Percentiles rank a stretch among this genome's conserved stretches.
These are phyloP conservation scores for Boletus vinaceobasis DNA, from an alignment of 768 basidiomycete species.

Conservation along the genomic window DNA sequence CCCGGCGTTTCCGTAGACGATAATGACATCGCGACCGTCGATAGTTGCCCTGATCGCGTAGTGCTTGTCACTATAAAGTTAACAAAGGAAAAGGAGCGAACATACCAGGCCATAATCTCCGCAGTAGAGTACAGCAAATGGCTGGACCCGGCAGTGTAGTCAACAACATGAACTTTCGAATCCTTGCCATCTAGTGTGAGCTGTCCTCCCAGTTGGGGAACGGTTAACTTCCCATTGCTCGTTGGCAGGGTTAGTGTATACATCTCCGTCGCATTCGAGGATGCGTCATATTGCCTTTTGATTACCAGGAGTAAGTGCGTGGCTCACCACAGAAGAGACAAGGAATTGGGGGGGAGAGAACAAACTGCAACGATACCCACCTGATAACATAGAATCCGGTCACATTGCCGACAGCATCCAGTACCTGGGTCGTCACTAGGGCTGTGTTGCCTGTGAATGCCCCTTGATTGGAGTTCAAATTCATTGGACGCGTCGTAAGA, in stretches of 20 bases:
- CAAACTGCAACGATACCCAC: not conserved
- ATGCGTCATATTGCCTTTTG: constrained; percentile 14
- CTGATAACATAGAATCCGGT: constrained; percentile 45
- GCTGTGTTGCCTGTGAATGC: constrained; percentile 48
- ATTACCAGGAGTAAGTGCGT: constrained; percentile 1
- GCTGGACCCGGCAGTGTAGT: constrained; percentile 44
- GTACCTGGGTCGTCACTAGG: constrained; percentile 46
- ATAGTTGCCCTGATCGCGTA: constrained; percentile 40
- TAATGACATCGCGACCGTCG: constrained; percentile 44
- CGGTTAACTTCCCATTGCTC: constrained; percentile 39
- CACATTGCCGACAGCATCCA: constrained; percentile 46
- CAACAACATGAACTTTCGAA: constrained; percentile 50
- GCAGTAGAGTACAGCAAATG: constrained; percentile 46
- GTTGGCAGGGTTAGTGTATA: constrained; percentile 45
- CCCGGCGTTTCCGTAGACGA: constrained; percentile 46
- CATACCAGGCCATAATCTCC: constrained; percentile 48
- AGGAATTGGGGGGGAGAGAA: not conserved
- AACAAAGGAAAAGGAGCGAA: not conserved
- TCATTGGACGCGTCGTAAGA: constrained; percentile 45
- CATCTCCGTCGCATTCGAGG: constrained; percentile 4
- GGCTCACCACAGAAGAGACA: not conserved
- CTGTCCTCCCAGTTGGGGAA: constrained; percentile 43
- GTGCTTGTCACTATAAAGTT: not conserved
- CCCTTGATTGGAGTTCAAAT: constrained; percentile 38
- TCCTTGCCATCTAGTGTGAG: constrained; percentile 49